These are phyloP conservation scores for Dissophora globulifera DNA, from an alignment of 192 early-diverging fungal species.

Conservation along the genomic window DNA sequence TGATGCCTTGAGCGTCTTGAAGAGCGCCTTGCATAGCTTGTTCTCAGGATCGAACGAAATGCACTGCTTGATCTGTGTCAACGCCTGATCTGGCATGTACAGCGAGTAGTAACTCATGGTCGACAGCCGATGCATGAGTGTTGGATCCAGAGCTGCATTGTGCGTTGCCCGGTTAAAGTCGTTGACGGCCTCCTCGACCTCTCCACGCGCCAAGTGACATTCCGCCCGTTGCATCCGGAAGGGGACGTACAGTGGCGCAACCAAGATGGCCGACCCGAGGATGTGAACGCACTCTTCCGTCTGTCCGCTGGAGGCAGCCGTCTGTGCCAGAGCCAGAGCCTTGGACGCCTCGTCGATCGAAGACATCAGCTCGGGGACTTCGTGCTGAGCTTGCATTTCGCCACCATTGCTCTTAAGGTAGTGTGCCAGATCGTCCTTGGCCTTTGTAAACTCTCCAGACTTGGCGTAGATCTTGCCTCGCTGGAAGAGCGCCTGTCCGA, in stretches of 20 bases:
- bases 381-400: conserved; percentile 30
- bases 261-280: conserved; percentile 62
- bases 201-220: conserved; percentile 76
- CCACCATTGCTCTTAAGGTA: conserved; percentile 42
- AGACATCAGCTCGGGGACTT: conserved; percentile 29
- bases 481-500: conserved; percentile 80
- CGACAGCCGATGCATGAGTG: conserved; percentile 71
- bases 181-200: conserved; percentile 86
- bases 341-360: conserved; percentile 59
- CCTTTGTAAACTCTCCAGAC: conserved; percentile 72
- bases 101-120: conserved; percentile 75
- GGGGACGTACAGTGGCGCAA: conserved; percentile 64
- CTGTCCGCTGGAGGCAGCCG: conserved; percentile 54
- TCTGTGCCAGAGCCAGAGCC: conserved; percentile 47
- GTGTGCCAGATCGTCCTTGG: conserved; percentile 69
- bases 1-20: conserved; percentile 76
- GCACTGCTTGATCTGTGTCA: conserved; percentile 84
- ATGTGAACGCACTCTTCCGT: conserved; percentile 65
- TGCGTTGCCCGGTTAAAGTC: conserved; percentile 85
- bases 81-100: conserved; percentile 76
- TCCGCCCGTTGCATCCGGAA: conserved; percentile 76
- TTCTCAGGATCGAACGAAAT: conserved; percentile 92
- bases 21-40: conserved; percentile 84
- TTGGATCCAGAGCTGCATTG: conserved; percentile 73
- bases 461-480: conserved; percentile 75